Conservation (phyloP, 495 filamentous ascomycete species). For the Neurospora intermedia region DNA sequence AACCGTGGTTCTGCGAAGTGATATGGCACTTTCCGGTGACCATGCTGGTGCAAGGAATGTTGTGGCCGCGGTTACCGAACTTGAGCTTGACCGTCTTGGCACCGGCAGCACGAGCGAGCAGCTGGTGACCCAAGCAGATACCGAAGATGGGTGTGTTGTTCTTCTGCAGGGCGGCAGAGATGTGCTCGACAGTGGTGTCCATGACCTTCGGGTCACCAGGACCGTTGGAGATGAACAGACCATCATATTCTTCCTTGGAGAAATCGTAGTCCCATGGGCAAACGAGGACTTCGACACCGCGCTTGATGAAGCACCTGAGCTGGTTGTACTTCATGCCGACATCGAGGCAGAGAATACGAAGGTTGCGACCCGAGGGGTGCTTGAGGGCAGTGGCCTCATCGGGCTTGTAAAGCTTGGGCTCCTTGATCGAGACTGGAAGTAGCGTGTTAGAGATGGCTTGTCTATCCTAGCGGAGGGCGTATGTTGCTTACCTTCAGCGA, state of each 20-base stretch:
- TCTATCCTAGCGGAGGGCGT: not conserved
- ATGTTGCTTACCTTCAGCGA: conserved; percentile 70
- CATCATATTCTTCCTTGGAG: conserved; percentile 77
- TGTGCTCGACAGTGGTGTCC: conserved; percentile 61
- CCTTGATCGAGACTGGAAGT: conserved; percentile 68
- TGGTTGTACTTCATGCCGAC: conserved; percentile 98
- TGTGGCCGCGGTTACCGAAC: conserved; percentile 97
- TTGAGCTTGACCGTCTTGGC: conserved; percentile 91
- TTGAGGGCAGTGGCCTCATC: conserved; percentile 50
- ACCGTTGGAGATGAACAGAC: conserved; percentile 94
- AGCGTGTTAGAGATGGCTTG: conserved; percentile 18
- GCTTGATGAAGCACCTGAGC: conserved; percentile 76
- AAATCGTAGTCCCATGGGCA: conserved; percentile 96
- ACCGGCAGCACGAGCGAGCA: conserved; percentile 83
- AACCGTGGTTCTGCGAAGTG: conserved; percentile 97
- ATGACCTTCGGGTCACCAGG: conserved; percentile 89
- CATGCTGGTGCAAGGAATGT: conserved; percentile 94
- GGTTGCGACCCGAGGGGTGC: conserved; percentile 74
- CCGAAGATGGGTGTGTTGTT: conserved; percentile 83
- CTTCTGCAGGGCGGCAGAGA: conserved; percentile 58
- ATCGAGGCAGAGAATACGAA: conserved; percentile 85
- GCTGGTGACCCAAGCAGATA: conserved; percentile 93
- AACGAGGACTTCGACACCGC: conserved; percentile 90
- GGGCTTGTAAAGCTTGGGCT: conserved; percentile 73
- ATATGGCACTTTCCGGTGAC: conserved; percentile 94